A percentile compares a stretch with the other conserved stretches of the same genome.
Evolutionary conservation across 225 moss, liverwort and hornwort genomes (phyloP).

Genomic region (Sphagnum tenellum): DNA sequence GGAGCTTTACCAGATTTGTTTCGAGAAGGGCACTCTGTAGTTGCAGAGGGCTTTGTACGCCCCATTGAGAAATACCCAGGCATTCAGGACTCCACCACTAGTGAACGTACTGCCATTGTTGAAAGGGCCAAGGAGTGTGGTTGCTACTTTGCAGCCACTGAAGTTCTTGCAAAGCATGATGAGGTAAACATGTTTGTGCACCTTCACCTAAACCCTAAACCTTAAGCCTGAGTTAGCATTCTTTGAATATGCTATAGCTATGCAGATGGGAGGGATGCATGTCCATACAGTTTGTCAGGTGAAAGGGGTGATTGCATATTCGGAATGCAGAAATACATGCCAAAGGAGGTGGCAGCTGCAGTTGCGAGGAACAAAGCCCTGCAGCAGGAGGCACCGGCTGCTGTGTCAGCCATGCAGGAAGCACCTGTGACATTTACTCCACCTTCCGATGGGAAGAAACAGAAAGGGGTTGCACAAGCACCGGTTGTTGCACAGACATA

Average conservation of each 20-base stretch:
- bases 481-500: slow-evolving; percentile 46
- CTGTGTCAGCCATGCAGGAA: slow-evolving; percentile 6
- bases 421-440: slow-evolving; percentile 7
- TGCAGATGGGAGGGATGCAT: too few relatives aligned
- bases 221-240: too few relatives aligned
- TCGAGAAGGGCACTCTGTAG: slow-evolving; percentile 93
- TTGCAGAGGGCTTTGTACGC: slow-evolving; percentile 80
- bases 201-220: background rate
- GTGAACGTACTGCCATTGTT: slow-evolving; percentile 47
- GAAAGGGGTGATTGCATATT: too few relatives aligned
- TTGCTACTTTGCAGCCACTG: slow-evolving; percentile 88
- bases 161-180: slow-evolving; percentile 94
- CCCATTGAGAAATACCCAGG: slow-evolving; percentile 64
- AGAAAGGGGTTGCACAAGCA: slow-evolving; percentile 49
- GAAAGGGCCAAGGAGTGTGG: slow-evolving; percentile 78
- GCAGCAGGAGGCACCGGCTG: slow-evolving; percentile 3
- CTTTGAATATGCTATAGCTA: too few relatives aligned
- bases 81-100: slow-evolving; percentile 20
- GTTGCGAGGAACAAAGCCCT: slow-evolving; percentile 85
- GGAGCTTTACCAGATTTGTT: slow-evolving; percentile 91
- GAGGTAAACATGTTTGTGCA: slow-evolving; percentile 38
- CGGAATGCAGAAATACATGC: slow-evolving; percentile 78
- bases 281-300: too few relatives aligned
- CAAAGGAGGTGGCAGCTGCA: slow-evolving; percentile 89
- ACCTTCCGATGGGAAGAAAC: slow-evolving; percentile 18